Evolutionary conservation across 495 filamentous ascomycete species (phyloP).

Genomic region (Pseudomonodictys pantanalensis): DNA sequence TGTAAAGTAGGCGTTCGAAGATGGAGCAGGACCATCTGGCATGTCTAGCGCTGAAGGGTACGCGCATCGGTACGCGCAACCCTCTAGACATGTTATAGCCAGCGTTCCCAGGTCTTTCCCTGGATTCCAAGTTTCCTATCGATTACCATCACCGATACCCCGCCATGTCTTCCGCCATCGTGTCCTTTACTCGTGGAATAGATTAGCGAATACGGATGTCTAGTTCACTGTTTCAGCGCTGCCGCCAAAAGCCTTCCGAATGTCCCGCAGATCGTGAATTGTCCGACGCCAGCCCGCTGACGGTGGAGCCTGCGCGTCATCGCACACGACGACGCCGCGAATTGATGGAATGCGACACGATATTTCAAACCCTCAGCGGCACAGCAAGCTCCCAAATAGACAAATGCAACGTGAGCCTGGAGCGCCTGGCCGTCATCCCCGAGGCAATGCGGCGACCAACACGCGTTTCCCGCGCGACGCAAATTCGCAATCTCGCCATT

Average conservation of each 20-base stretch:
- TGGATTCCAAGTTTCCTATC: not conserved
- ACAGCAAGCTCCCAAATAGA: no score
- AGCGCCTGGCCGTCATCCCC: not conserved
- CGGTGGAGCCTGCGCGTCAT: no score
- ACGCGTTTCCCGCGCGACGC: not conserved
- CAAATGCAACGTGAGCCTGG: not conserved
- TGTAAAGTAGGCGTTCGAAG: slow-evolving; percentile 55
- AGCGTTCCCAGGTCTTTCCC: not conserved
- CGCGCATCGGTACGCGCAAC: not conserved
- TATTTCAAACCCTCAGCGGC: no score
- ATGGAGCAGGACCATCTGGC: no score
- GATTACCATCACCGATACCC: no score
- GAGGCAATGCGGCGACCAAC: not conserved
- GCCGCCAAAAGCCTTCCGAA: not conserved
- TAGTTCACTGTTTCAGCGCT: not conserved
- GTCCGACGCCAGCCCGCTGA: not conserved
- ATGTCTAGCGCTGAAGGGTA: no score
- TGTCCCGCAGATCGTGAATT: not conserved
- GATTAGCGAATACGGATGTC: slow-evolving; percentile 15
- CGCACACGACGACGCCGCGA: no score
- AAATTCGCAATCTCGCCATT: not conserved
- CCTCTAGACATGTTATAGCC: not conserved
- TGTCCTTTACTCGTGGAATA: not conserved
- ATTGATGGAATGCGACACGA: no score
- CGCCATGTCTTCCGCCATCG: not conserved